Base-by-base conservation (phyloP, 2,329 filamentous ascomycete genomes). In the Xylaria sp. region DNA sequence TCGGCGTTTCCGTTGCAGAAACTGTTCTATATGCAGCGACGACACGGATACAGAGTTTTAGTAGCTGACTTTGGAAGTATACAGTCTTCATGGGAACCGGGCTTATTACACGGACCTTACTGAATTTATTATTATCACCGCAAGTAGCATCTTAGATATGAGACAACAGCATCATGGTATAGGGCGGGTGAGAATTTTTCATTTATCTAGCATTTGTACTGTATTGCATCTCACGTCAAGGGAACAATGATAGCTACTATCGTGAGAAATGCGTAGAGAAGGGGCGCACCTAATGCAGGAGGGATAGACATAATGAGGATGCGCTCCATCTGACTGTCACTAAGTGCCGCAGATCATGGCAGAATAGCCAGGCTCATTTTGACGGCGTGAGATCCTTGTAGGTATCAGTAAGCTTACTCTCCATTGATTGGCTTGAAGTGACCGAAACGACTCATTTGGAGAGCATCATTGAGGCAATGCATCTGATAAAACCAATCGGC, bases 1-100 rank as follows among this genome's bases (percentile, higher is more conserved):
- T n/a, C n/a, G n/a, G n/a, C n/a, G n/a, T n/a, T n/a, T n/a, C n/a
- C n/a, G n/a, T n/a, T n/a, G n/a, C n/a, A n/a, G n/a, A n/a, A n/a
- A n/a, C n/a, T n/a, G n/a, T n/a, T n/a, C n/a, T n/a, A n/a, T n/a
- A 31, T 14, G 17, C 17, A 35, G 15, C 47, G 12, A 23, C 2
- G 21, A 12, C 4, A 15, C 15, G 25, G 8, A 14, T 3, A 2
- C 12, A n/a, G 25, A 38, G 25, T 2, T 5, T 11, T 6, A 19
- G 25, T n/a, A n/a, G 23, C 33, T 38, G 14, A 25, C 19, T 23
- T 11, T 14, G 28, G n/a, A 15, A 1, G n/a, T 14, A n/a, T 51
- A 23, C 14, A 38, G 19, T 46, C n/a, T 19, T 57, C 65, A 64
- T 61, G 38, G 37, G 60, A 61, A 14, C n/a, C 54, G 31, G 52